These are phyloP conservation scores for Melaleuca alternifolia DNA, from an alignment of 345 rosid genomes.

Conservation along the genomic window DNA sequence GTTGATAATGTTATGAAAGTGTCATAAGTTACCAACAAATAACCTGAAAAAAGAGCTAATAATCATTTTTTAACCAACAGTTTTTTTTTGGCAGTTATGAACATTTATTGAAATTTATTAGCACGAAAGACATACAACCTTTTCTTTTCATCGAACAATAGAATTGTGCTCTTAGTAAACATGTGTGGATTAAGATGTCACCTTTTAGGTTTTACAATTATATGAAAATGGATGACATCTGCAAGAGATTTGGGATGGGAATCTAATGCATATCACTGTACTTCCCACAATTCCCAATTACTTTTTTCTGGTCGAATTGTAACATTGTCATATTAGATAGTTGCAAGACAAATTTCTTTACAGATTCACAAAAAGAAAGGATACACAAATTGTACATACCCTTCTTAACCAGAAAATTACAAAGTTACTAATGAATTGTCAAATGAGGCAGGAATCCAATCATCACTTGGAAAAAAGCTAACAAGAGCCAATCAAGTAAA, in stretches of 20 bases:
- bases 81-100: neutral
- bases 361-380: neutral
- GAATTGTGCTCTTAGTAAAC: neutral
- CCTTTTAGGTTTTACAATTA: neutral
- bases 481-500: conserved; percentile 33
- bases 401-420: neutral
- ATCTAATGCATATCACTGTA: neutral
- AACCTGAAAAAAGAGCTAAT: neutral
- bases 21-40: neutral
- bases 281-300: neutral
- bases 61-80: neutral
- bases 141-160: neutral
- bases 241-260: neutral
- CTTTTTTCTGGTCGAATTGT: neutral
- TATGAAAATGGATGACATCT: neutral
- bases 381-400: neutral
- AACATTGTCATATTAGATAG: neutral
- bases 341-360: neutral
- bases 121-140: neutral
- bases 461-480: neutral
- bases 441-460: neutral
- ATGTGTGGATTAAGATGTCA: neutral
- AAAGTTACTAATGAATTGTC: neutral
- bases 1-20: neutral
- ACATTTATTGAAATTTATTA: neutral